Base-by-base conservation (phyloP, 1,284 basidiomycete genomes). In the Omphalotus olearius region DNA sequence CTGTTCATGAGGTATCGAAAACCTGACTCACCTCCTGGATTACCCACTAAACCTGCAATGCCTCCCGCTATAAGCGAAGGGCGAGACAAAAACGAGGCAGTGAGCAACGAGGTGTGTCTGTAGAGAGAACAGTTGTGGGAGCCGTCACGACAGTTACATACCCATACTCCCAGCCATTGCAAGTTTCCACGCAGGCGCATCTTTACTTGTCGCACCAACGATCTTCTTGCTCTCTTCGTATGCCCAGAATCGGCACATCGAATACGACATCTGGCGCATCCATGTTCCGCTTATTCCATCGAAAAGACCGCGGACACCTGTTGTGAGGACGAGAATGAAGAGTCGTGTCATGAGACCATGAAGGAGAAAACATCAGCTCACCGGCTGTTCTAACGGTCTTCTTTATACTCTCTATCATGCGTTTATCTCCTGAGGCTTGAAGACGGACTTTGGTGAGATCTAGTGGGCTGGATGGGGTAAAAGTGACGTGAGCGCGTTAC, bases 231-330 rank as follows among this genome's bases (percentile, higher is more conserved):
- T 86, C 70, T 90, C 87, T 61, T 96, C 93, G 69, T 95, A 95
- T 18, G 91, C 90, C 78, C 92, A 94, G 74, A 96, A 96, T 13
- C 93, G 82, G 64, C 91, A 93, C 65, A 95, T 75, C 42, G 90
- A 93, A 71, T 95, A 95, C 23, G 86, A 91, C 92, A 95, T 92
- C 70, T 96, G 93, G 33, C 93, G 82, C 63, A 95, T 71, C 80
- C 92, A 87, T 26, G 93, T 95, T 28, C 92, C 93, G 1, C 87
- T 78, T 54, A 95, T 89, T 17, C 93, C 93, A 61, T 93, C 92
- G 62, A 84, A 92, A 42, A 93, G 73, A 0, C 92, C 92, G 43
- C 85, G 76, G 30, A 76, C 67, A 49, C 89, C 89, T 74, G 45
- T 17, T 7, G 28, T 13, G n/a, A n/a, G 7, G 30, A 33, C 9